Base-by-base conservation (phyloP, 768 basidiomycete species). In the Pleurotus giganteus region DNA sequence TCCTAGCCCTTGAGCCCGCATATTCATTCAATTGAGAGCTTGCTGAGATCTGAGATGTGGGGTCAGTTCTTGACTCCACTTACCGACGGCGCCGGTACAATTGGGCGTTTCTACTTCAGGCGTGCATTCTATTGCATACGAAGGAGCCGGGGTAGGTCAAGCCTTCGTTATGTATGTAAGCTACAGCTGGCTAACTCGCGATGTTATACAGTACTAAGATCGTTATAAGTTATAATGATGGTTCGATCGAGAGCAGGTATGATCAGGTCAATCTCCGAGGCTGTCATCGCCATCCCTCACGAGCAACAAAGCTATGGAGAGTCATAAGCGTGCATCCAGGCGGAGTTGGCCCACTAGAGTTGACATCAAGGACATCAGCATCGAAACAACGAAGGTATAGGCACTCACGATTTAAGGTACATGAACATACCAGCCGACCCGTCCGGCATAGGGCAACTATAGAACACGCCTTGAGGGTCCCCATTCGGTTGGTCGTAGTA, bases 391-490 rank as follows among this genome's bases (percentile, higher is more conserved):
- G 31, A 34, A 57, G 44, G 47, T 23, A 53, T 46, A 17, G 21
- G 23, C 9, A 73, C 80, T 64, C 55, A 83, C 82, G 72, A 66
- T 27, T 69, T 60, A 17, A 79, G 65, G 45, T 73, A 77, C 67
- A 81, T 73, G 68, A 78, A 84, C 26, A 84, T 66, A 5, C 80
- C 81, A 57, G 65, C 54, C 36, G 59, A 54, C 27, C 75, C 66
- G 61, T 73, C 66, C 23, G 58, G 57, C 61, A 66, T 62, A 61
- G 67, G 63, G 62, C 75, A 78, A 17, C 55, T 56, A 60, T 77
- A 83, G 63, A 74, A 83, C 8, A 80, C 54, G 4, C 77, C 78
- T n/a, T 68, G 57, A 57, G 77, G 78, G 17, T 72, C 70, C 57
- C 64, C 63, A 15, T 61, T 23, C 5, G 76, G 81, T 57, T 69